phyloP scores from a whole-genome alignment of 2,329 filamentous ascomycete species.

The Ceratocystis variospora region DNA sequence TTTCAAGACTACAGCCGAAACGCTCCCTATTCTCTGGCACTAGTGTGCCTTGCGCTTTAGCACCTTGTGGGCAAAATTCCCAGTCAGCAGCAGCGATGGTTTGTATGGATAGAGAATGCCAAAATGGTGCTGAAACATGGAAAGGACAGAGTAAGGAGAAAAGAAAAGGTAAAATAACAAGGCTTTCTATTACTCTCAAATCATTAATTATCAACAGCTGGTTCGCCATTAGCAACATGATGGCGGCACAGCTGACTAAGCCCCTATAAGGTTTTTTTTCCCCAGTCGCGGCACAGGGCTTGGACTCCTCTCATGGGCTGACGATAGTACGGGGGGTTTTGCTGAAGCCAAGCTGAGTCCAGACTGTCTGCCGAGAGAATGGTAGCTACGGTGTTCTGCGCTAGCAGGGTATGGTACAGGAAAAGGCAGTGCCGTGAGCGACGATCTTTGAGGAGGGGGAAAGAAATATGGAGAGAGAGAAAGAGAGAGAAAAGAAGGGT shows the following conservation, averaged over 20 bases:
- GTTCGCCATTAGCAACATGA: not conserved
- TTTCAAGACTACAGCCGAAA: not conserved
- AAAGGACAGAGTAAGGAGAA: not conserved
- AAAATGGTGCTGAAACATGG: not conserved
- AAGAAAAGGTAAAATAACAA: not conserved
- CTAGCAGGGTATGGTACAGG: not conserved
- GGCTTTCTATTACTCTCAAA: not conserved
- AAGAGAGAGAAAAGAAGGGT: not conserved
- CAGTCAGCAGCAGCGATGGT: not conserved
- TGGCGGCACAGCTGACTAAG: conserved; percentile 1
- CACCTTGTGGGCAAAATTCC: not conserved
- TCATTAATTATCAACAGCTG: not conserved
- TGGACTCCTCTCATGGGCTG: not conserved
- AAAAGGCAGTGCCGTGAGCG: not conserved
- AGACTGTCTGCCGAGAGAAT: not conserved
- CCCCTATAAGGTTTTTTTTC: not conserved
- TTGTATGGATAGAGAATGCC: not conserved
- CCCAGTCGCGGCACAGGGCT: not conserved
- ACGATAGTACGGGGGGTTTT: not conserved
- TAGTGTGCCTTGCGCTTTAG: not conserved
- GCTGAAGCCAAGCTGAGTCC: not conserved
- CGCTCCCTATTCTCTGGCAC: not conserved
- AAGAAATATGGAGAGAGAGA: not conserved
- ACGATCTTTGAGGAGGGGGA: not conserved
- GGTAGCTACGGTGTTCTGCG: not conserved